phyloP scores from a whole-genome alignment of 257 asterid species.

The Jacaranda mimosifolia region DNA sequence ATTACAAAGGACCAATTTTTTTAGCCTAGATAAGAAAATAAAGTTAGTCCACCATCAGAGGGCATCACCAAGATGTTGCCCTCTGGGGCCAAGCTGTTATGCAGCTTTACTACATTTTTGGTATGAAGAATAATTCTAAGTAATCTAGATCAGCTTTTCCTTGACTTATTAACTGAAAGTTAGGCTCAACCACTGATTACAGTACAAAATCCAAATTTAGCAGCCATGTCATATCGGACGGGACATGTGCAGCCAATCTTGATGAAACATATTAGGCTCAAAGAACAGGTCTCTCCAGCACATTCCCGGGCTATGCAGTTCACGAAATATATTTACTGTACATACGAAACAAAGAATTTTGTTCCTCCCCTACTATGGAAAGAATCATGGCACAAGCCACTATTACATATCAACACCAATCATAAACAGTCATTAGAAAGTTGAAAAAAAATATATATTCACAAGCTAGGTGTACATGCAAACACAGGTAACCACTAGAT shows the following conservation, averaged over 20 bases:
- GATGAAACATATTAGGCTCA: neutral
- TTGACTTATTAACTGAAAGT: conserved; percentile 23
- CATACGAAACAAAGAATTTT: neutral
- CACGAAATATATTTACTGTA: neutral
- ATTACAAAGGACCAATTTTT: neutral
- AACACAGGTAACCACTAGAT: neutral
- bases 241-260: neutral
- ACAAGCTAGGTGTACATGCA: conserved; percentile 19
- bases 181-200: neutral
- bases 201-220: neutral
- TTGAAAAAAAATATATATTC: neutral
- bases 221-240: neutral
- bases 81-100: neutral
- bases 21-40: neutral
- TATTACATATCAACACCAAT: conserved; percentile 9
- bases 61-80: neutral
- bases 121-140: neutral
- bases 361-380: conserved; percentile 1
- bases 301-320: conserved; percentile 6
- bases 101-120: neutral
- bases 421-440: neutral
- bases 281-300: neutral
- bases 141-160: neutral
- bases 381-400: conserved; percentile 16
- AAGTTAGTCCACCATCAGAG: neutral